These are phyloP conservation scores for Daldinia sp. DNA, from an alignment of 2,329 filamentous ascomycete species.

Conservation along the genomic window DNA sequence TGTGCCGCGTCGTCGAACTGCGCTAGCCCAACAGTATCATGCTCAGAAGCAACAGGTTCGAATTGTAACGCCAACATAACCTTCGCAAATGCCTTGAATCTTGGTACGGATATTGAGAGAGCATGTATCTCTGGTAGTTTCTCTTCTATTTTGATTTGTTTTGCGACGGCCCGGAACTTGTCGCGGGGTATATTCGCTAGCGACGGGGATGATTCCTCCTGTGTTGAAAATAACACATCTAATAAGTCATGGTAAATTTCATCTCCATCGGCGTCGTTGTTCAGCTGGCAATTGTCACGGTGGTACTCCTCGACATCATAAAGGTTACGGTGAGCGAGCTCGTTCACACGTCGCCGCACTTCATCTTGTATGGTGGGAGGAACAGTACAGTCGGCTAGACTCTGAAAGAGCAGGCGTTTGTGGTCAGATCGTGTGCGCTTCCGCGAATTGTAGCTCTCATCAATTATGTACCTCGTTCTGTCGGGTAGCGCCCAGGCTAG, in stretches of 20 bases:
- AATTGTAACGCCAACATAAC: slow-evolving; percentile 16
- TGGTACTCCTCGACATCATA: slow-evolving; percentile 14
- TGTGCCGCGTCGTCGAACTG: slow-evolving; percentile 18
- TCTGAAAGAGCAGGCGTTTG: slow-evolving; percentile 40
- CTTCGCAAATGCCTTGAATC: slow-evolving; percentile 21
- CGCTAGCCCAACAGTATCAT: not conserved
- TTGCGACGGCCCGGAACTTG: slow-evolving; percentile 29
- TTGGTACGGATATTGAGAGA: slow-evolving; percentile 17
- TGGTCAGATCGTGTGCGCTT: slow-evolving; percentile 35
- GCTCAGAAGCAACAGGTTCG: not conserved
- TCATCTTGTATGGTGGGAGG: slow-evolving; percentile 5
- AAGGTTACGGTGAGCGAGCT: slow-evolving; percentile 11
- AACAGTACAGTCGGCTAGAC: slow-evolving; percentile 28
- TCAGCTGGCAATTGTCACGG: slow-evolving; percentile 13
- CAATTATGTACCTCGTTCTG: slow-evolving; percentile 27
- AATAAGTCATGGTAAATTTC: slow-evolving; percentile 42
- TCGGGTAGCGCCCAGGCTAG: slow-evolving; percentile 36
- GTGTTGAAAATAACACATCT: slow-evolving; percentile 39
- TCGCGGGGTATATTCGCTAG: slow-evolving; percentile 27
- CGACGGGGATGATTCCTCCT: slow-evolving; percentile 17
- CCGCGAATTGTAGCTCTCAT: slow-evolving; percentile 26
- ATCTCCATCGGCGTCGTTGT: slow-evolving; percentile 38
- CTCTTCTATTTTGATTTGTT: slow-evolving; percentile 14
- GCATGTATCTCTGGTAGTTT: slow-evolving; percentile 21
- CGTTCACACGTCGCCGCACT: slow-evolving; percentile 3